Evolutionary conservation across 768 basidiomycete genomes (phyloP).

Genomic region (Candolleomyces aberdarensis): DNA sequence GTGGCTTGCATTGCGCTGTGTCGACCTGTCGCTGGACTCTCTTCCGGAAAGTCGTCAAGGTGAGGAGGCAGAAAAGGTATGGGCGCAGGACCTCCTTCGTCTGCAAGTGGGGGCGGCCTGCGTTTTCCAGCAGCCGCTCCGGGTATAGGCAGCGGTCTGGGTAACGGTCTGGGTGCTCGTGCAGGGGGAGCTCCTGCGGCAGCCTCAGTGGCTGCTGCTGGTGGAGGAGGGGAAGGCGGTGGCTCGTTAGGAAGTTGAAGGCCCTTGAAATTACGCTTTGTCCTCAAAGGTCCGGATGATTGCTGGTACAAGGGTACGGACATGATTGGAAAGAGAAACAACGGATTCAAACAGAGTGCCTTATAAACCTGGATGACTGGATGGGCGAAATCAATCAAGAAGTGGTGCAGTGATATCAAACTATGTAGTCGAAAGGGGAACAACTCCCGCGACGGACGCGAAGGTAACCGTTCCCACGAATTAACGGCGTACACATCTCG

Average conservation of each 20-base stretch:
- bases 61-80: slow-evolving; percentile 33
- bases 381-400: not conserved
- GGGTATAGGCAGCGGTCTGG: slow-evolving; percentile 16
- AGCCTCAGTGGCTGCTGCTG: slow-evolving; percentile 7
- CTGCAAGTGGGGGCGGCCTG: slow-evolving; percentile 25
- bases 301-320: slow-evolving; percentile 15
- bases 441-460: not conserved
- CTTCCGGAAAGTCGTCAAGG: slow-evolving; percentile 35
- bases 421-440: not conserved
- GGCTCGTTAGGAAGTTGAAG: slow-evolving; percentile 59
- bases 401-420: not conserved
- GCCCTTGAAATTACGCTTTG: slow-evolving; percentile 89
- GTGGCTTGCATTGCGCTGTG: slow-evolving; percentile 58
- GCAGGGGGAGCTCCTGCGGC: not conserved
- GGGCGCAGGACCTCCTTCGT: slow-evolving; percentile 12
- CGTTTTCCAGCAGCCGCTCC: slow-evolving; percentile 17
- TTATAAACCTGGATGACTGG: not conserved
- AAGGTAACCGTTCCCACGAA: not conserved
- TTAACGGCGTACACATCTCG: not conserved
- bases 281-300: slow-evolving; percentile 55
- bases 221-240: slow-evolving; percentile 13
- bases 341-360: too few relatives aligned
- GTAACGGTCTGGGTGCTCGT: slow-evolving; percentile 11
- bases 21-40: slow-evolving; percentile 52
- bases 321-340: not conserved